Percentiles rank a stretch among this genome's conserved stretches.
phyloP scores from a whole-genome alignment of 208 protist genomes.

The Crithidia bombi region DNA sequence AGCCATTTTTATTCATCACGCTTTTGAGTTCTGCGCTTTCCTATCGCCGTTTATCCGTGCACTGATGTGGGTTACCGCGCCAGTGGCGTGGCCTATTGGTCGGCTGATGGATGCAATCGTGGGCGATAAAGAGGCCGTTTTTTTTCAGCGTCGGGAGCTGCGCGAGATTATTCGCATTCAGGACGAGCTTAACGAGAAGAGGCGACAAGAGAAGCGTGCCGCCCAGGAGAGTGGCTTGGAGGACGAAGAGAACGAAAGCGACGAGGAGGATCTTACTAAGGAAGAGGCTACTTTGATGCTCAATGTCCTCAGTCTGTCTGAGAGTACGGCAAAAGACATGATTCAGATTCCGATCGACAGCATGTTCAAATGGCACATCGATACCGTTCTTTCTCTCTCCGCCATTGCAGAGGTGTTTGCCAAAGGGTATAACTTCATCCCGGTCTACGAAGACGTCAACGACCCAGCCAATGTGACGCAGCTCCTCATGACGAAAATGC shows the following conservation, averaged over 20 bases:
- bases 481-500: constrained; percentile 60
- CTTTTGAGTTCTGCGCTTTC: constrained; percentile 53
- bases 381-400: constrained; percentile 43
- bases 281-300: constrained; percentile 72
- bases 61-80: constrained; percentile 63
- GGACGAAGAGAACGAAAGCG: constrained; percentile 30
- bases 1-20: constrained; percentile 66
- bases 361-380: constrained; percentile 60
- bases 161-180: constrained; percentile 65
- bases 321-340: constrained; percentile 55
- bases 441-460: constrained; percentile 55
- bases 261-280: constrained; percentile 61
- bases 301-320: constrained; percentile 69
- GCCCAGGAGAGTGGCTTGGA: constrained; percentile 27
- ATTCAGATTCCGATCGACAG: constrained; percentile 42
- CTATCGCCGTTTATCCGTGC: constrained; percentile 55
- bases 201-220: constrained; percentile 22
- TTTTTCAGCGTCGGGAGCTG: constrained; percentile 65
- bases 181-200: constrained; percentile 44
- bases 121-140: constrained; percentile 64
- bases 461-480: constrained; percentile 50
- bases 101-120: constrained; percentile 67
- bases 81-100: constrained; percentile 70
- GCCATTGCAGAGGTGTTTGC: constrained; percentile 49
- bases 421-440: constrained; percentile 62